Evolutionary conservation across 108 stramenopile genomes (phyloP).

Genomic region (Pseudonitzschia multiseries): DNA sequence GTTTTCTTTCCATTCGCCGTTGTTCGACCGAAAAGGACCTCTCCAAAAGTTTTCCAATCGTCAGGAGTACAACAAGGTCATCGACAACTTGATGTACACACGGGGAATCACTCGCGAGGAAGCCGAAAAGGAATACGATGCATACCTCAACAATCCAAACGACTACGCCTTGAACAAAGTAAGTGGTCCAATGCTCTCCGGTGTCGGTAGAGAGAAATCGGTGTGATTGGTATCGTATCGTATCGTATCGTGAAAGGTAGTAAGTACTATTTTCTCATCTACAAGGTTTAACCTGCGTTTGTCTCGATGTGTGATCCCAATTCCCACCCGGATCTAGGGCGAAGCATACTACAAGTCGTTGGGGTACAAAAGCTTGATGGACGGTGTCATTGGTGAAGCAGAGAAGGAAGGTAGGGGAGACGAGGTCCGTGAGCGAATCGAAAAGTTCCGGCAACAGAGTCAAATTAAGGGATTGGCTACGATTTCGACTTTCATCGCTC

Average conservation of each 20-base stretch:
- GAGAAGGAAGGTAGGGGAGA: conserved; percentile 42
- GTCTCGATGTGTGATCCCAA: not conserved
- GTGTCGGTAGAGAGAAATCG: too few relatives aligned
- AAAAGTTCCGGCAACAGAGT: conserved; percentile 25
- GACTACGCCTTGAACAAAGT: conserved; percentile 38
- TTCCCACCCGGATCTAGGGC: not conserved
- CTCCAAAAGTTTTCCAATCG: conserved; percentile 29
- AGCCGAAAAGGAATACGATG: conserved; percentile 40
- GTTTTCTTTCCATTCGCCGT: not conserved
- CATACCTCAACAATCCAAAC: conserved; percentile 36
- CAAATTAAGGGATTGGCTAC: conserved; percentile 30
- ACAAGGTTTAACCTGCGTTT: not conserved
- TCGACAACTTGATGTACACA: conserved; percentile 29
- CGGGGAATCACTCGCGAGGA: conserved; percentile 20
- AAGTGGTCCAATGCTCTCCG: not conserved
- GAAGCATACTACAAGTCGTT: conserved; percentile 40
- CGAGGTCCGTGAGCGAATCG: conserved; percentile 31
- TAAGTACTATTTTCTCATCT: not conserved
- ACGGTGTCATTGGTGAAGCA: conserved; percentile 42
- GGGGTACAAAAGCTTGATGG: conserved; percentile 39
- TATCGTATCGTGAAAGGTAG: too few relatives aligned
- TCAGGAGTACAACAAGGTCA: conserved; percentile 31
- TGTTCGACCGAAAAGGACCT: conserved; percentile 1
- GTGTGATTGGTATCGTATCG: too few relatives aligned
- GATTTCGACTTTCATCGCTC: conserved; percentile 20